These are phyloP conservation scores for Penicillium angulare DNA, from an alignment of 495 filamentous ascomycete species.

Conservation along the genomic window DNA sequence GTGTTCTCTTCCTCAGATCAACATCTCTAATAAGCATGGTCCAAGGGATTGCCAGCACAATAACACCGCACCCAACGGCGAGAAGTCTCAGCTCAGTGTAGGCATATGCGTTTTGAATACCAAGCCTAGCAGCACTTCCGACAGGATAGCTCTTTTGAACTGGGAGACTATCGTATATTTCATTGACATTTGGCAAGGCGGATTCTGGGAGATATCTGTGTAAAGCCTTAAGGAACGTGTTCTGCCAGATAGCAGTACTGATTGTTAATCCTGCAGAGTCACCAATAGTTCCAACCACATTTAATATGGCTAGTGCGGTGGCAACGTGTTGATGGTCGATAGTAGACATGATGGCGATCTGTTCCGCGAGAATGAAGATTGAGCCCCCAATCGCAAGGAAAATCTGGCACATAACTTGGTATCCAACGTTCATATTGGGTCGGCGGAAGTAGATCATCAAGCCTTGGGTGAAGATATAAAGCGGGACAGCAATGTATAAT, in stretches of 20 bases:
- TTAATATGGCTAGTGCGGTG: constrained; percentile 57
- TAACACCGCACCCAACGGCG: constrained; percentile 42
- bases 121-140: constrained; percentile 45
- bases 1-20: constrained; percentile 49
- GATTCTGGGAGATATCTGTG: constrained; percentile 51
- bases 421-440: constrained; percentile 52
- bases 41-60: constrained; percentile 39
- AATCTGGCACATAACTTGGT: constrained; percentile 68
- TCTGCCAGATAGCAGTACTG: constrained; percentile 60
- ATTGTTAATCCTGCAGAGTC: constrained; percentile 62
- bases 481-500: constrained; percentile 54
- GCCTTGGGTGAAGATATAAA: constrained; percentile 51
- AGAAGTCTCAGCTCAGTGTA: constrained; percentile 52
- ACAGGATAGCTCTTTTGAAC: constrained; percentile 50
- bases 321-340: constrained; percentile 62
- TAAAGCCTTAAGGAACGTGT: constrained; percentile 53
- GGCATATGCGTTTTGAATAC: constrained; percentile 54
- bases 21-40: constrained; percentile 52
- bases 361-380: constrained; percentile 56
- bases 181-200: constrained; percentile 27
- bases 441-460: constrained; percentile 65
- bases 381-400: constrained; percentile 62
- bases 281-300: constrained; percentile 59
- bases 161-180: constrained; percentile 50
- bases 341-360: constrained; percentile 64